Base-by-base conservation (phyloP, 2,329 filamentous ascomycete species). In the Ascochyta pisi region DNA sequence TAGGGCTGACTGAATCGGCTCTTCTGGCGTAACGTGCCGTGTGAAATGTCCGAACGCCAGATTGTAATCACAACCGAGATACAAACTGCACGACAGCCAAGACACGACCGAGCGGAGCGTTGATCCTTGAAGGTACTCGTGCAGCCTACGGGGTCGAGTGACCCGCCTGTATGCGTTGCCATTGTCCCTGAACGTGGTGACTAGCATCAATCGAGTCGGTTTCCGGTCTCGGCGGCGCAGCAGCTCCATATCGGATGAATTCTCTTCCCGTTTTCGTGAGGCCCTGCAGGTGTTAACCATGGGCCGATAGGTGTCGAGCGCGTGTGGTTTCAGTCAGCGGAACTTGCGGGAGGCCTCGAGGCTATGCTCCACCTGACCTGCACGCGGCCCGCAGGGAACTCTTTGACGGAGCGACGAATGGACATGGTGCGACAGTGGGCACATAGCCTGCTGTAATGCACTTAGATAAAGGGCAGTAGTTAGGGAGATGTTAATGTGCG, bases 271-370 rank as follows among this genome's bases (percentile, higher is more conserved):
- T 50, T 16, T 50, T 31, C 5, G 37, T 34, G 31, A 29, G 37
- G 57, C 59, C 50, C 52, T 54, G 57, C 60, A 57, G 9, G 13
- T 27, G 23, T 46, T 53, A 41, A 54, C 58, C 54, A 51, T 65
- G 61, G 50, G 40, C 44, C 50, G 39, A 45, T 40, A 51, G 46
- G 23, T 58, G 43, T 50, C 29, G 52, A 37, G 15, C 34, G 45
- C 43, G 55, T 58, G 54, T 58, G 49, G 57, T 55, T 57, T 51
- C 54, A 47, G 26, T 57, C 46, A 45, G 41, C 29, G 15, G 31
- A n/a, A 16, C n/a, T 22, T 22, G n/a, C 12, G n/a, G 37, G 37
- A 39, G 37, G 37, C 37, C 37, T 39, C 29, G 15, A 15, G 31
- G 16, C 37, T 23, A 16, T 22, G 39, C 39, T 41, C 39, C 15